Evolutionary conservation across 2,329 filamentous ascomycete genomes (phyloP).

Genomic region (Hymenoscyphus scutula): DNA sequence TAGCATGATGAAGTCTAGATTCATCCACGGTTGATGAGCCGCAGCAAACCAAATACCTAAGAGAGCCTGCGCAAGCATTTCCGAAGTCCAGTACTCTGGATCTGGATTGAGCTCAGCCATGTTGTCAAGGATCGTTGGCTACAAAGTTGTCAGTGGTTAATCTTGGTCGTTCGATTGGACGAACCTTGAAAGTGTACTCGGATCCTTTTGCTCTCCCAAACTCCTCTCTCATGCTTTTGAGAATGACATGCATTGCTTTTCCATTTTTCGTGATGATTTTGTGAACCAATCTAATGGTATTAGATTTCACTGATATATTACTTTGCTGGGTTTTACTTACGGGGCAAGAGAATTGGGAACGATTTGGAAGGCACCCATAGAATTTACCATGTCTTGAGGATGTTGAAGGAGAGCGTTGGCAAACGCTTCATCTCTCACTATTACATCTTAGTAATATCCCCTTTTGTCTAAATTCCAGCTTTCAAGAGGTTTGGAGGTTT

Average conservation of each 20-base stretch:
- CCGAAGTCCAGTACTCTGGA: neutral
- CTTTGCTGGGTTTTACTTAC: too few relatives aligned
- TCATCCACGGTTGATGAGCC: conserved; percentile 7
- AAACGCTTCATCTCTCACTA: conserved; percentile 1
- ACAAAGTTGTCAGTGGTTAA: too few relatives aligned
- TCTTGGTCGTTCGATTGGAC: too few relatives aligned
- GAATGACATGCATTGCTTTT: too few relatives aligned
- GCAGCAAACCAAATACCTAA: conserved; percentile 7
- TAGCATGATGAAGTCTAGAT: conserved; percentile 1
- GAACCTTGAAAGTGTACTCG: too few relatives aligned
- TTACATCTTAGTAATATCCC: neutral
- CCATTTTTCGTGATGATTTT: too few relatives aligned
- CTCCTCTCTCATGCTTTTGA: too few relatives aligned
- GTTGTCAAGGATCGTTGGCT: neutral
- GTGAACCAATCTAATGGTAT: too few relatives aligned
- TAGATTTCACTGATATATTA: too few relatives aligned
- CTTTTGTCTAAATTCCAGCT: neutral
- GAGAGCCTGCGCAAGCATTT: neutral
- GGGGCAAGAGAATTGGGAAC: too few relatives aligned
- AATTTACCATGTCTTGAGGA: conserved; percentile 2
- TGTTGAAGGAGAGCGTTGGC: neutral
- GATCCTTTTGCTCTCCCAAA: too few relatives aligned
- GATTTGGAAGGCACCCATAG: conserved; percentile 2
- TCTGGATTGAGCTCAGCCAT: neutral
- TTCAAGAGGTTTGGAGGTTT: too few relatives aligned